A percentile compares a stretch with the other conserved stretches of the same genome.
Conservation (phyloP, 2,329 filamentous ascomycete genomes). For the Metarhizium guizhouense region DNA sequence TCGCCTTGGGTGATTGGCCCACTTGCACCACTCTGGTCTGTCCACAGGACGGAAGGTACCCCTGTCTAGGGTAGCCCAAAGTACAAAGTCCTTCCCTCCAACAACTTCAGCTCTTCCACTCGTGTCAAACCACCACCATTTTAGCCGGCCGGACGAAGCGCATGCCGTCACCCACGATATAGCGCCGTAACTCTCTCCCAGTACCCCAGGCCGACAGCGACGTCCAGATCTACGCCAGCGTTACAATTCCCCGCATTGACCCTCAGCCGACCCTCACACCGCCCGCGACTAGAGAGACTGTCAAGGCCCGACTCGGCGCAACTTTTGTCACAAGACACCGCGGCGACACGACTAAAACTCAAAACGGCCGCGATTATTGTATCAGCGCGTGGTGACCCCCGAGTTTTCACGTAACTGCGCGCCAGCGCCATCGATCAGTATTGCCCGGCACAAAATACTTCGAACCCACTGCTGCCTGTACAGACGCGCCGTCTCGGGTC, state of each 20-base stretch:
- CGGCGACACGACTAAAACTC: background rate
- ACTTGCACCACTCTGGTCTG: too few relatives aligned
- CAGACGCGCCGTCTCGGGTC: background rate
- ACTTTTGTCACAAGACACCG: background rate
- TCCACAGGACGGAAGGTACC: too few relatives aligned
- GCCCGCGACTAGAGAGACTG: background rate
- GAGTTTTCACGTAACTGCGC: background rate
- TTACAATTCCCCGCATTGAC: background rate
- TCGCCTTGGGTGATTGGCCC: too few relatives aligned
- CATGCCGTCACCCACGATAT: background rate
- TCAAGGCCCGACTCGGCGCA: background rate
- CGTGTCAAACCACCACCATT: background rate
- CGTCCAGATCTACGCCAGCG: background rate
- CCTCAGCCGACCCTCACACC: background rate
- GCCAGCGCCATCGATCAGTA: background rate
- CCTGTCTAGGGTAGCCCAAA: background rate
- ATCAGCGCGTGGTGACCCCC: background rate
- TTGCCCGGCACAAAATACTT: background rate
- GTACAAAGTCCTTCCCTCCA: background rate
- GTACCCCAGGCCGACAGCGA: background rate
- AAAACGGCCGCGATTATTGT: background rate
- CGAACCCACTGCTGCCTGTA: background rate
- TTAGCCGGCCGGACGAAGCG: background rate
- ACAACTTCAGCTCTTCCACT: background rate
- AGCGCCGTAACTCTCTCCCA: background rate